Evolutionary conservation across 2,329 filamentous ascomycete species (phyloP), one percentile per base, ranked within the genome.

Genomic region (Lecanoromycetidae sp.): DNA sequence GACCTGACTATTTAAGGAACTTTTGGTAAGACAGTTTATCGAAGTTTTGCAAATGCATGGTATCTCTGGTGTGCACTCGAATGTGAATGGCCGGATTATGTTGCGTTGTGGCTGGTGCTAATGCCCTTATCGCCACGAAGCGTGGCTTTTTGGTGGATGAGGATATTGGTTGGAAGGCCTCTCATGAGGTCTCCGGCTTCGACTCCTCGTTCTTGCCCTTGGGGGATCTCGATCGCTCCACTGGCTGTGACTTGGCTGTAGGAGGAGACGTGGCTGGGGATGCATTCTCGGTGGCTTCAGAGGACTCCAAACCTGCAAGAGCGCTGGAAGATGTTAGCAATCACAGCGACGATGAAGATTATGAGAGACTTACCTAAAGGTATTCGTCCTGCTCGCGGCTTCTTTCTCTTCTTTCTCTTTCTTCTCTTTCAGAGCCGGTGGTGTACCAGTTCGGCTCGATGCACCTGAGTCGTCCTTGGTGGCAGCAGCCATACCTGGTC

Each of bases 401-500:
- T 72, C 68, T 61, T 75, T 74, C 52, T 74, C 68, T 56, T 78
- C 72, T 64, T 81, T 78, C 57, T 63, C 61, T 44, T 59, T 56
- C 59, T 74, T 72, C 57, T 76, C 72, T 58, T 79, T 77, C 58
- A 72, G 71, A 20, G 72, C 72, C 37, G 87, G 84, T 46, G 88
- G 88, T 40, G 90, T 96, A 58, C 84, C 86, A 47, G 87, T 93
- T 57, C 91, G 81, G 51, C 88, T 95, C 46, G 87, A 93, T 56
- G 82, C 78, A 57, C 79, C 84, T 52, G 88, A 95, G 57, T 94
- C 87, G 59, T 94, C 87, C 79, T 56, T 77, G 77, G 55, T 82
- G 75, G 57, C 82, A 77, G 59, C 82, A 82, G 55, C 84, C 84
- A 51, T 84, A 84, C 57, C 91, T 75, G 55, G 71, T 72, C 80